Percentiles rank a stretch among this genome's conserved stretches.
These are phyloP conservation scores for Citrullus amarus DNA, from an alignment of 306 rosid species.

Conservation along the genomic window DNA sequence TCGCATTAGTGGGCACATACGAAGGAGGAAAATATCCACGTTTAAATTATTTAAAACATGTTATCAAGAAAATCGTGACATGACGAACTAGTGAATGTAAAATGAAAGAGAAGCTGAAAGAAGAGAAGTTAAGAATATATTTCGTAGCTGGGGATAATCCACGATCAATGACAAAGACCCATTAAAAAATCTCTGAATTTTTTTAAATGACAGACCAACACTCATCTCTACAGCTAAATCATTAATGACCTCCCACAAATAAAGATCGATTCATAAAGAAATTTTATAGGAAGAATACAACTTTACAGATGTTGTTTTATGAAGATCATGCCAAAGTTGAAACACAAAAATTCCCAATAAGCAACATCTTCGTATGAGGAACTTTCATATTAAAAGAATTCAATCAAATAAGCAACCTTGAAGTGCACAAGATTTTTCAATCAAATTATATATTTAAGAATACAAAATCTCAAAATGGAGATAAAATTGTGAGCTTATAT, in stretches of 20 bases:
- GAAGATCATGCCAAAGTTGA: neutral
- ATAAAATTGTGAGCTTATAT: conserved; percentile 12
- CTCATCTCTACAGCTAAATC: neutral
- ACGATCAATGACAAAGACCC: neutral
- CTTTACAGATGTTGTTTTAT: neutral
- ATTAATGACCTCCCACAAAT: neutral
- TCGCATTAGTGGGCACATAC: neutral
- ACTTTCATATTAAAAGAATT: neutral
- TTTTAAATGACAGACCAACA: neutral
- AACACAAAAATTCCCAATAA: neutral
- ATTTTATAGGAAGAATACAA: neutral
- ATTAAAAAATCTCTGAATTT: neutral
- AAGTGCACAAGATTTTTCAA: neutral
- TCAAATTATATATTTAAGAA: neutral
- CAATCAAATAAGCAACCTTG: neutral
- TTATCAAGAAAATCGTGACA: neutral
- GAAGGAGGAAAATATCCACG: neutral
- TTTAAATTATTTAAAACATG: neutral
- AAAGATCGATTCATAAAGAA: neutral
- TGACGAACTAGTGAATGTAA: neutral
- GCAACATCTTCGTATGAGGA: neutral
- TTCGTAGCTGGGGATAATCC: neutral
- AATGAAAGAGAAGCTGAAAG: neutral
- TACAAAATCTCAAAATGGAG: neutral
- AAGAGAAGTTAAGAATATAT: neutral